Base-by-base conservation (phyloP, 2,329 filamentous ascomycete species). In the Claviceps lovelessii region DNA sequence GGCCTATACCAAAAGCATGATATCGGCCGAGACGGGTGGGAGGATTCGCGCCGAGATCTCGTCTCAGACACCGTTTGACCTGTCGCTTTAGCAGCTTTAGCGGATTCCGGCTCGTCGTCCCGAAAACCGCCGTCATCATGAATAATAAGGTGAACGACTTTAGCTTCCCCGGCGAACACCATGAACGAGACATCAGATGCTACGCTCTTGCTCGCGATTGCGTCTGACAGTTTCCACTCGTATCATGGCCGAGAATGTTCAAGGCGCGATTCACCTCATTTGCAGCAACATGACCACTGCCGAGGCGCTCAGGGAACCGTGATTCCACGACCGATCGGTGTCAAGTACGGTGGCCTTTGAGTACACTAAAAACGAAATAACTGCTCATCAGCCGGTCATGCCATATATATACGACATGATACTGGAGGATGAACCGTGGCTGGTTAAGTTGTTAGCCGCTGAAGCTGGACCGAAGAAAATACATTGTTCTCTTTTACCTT, bases 211-310 rank as follows among this genome's bases (percentile, higher is more conserved):
- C 79, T 90, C 57, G 75, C 84, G 19, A 80, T 86, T 0, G 89
- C 89, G 4, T 81, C 88, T 0, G 89, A 90, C 0, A 90, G 90
- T 1, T 1, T 90, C 90, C 0, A 88, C 84, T 46, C 77, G 88
- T 4, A 95, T 95, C 67, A 91, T 89, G 62, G 94, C 88, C 0
- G 73, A 87, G 0, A 91, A 85, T 0, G 77, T 90, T n/a, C 88
- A 93, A 68, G 85, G 83, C 55, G 72, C 90, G 4, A 82, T 88
- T 63, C 78, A 90, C 61, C 77, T 90, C 0, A 71, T 96, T 0
- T 88, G 94, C 60, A 77, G 79, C 41, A 69, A 70, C 4, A 71
- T 88, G 71, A 81, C 76, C 0, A 73, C 81, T 0, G 67, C 73
- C 0, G 73, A 86, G 51, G 85, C 88, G 0, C 70, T 95, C 0